Evolutionary conservation across 352 stramenopile genomes (phyloP).

Genomic region (Globisporangium parvum): DNA sequence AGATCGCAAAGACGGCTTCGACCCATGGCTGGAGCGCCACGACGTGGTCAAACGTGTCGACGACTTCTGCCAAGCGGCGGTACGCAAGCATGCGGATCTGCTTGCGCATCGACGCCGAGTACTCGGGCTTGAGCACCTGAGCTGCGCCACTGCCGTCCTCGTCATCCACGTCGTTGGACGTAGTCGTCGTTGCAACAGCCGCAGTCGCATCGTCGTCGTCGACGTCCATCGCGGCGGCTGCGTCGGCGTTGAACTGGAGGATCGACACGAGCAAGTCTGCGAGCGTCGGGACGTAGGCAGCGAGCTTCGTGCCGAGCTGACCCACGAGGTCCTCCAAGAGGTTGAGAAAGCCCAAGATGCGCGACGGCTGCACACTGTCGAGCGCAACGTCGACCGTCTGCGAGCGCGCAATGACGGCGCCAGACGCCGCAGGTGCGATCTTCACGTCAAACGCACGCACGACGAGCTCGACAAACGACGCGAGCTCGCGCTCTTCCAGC

Average conservation of each 20-base stretch:
- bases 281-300: conserved; percentile 73
- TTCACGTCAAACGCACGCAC: conserved; percentile 79
- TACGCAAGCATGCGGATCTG: conserved; percentile 78
- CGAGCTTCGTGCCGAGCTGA: conserved; percentile 82
- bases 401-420: neutral
- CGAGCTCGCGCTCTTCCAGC: conserved; percentile 67
- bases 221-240: conserved; percentile 17
- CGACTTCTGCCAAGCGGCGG: conserved; percentile 61
- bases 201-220: conserved; percentile 14
- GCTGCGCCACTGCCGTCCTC: conserved; percentile 6
- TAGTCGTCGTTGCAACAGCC: neutral
- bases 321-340: conserved; percentile 82
- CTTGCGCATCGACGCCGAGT: conserved; percentile 57
- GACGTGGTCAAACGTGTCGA: conserved; percentile 75
- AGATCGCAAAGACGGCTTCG: conserved; percentile 32
- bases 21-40: conserved; percentile 65
- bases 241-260: conserved; percentile 44
- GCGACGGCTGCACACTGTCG: conserved; percentile 58
- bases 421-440: conserved; percentile 17
- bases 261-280: conserved; percentile 73
- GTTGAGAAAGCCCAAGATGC: conserved; percentile 88
- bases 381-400: conserved; percentile 21
- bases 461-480: conserved; percentile 86
- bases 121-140: conserved; percentile 14
- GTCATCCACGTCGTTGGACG: conserved; percentile 14